A percentile compares a stretch with the other conserved stretches of the same genome.
Evolutionary conservation across 768 basidiomycete genomes (phyloP).

Genomic region (Tulasnella sp.): DNA sequence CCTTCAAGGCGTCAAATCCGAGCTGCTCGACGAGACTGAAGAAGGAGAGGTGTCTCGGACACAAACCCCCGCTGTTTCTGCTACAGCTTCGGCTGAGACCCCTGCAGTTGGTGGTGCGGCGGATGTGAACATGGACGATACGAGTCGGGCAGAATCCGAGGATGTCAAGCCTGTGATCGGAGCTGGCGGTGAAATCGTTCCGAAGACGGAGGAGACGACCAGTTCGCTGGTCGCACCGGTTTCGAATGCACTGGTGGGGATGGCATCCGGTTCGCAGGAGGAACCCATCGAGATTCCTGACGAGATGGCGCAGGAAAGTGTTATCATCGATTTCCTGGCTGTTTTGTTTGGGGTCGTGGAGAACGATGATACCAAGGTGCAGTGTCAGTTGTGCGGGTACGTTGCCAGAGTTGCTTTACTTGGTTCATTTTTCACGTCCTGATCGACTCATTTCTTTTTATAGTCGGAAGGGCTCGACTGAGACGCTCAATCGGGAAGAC

Average conservation of each 20-base stretch:
- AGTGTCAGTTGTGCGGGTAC: neutral
- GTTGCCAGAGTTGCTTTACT: neutral
- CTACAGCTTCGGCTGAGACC: neutral
- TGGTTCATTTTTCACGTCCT: neutral
- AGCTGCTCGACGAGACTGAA: neutral
- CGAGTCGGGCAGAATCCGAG: neutral
- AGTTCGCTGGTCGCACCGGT: neutral
- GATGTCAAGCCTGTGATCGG: neutral
- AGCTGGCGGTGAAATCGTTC: neutral
- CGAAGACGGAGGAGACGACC: neutral
- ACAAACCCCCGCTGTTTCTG: neutral
- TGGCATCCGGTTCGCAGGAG: neutral
- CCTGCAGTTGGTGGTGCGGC: neutral
- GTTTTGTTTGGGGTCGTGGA: neutral
- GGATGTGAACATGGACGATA: neutral
- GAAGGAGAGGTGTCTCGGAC: neutral
- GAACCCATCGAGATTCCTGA: neutral
- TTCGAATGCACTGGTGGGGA: neutral
- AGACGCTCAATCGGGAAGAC: conserved; percentile 3
- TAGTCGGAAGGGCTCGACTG: neutral
- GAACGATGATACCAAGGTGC: neutral
- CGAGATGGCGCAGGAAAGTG: neutral
- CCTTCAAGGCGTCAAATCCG: neutral
- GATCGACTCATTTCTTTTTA: neutral
- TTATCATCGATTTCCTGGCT: neutral